These are phyloP conservation scores for Trametes versicolor DNA, from an alignment of 1,284 basidiomycete species.

Conservation along the genomic window DNA sequence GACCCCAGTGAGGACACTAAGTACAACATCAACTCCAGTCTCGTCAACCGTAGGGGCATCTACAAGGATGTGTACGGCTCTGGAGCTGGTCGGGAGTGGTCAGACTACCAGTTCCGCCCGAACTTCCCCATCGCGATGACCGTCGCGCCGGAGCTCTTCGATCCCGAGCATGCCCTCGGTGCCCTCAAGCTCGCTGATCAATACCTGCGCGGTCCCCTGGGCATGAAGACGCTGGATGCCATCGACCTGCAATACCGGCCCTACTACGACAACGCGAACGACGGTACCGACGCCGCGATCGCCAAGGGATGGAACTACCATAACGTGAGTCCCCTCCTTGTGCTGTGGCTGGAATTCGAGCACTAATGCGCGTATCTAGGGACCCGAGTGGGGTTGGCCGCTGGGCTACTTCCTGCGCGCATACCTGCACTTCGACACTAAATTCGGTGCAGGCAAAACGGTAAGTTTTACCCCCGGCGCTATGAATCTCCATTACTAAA, in stretches of 20 bases:
- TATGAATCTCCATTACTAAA: neutral
- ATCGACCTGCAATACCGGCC: constrained; percentile 88
- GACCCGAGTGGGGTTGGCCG: constrained; percentile 95
- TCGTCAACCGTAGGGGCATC: constrained; percentile 93
- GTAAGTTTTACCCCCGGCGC: constrained; percentile 54
- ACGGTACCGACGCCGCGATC: constrained; percentile 80
- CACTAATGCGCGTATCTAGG: constrained; percentile 49
- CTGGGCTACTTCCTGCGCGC: constrained; percentile 95
- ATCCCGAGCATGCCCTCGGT: constrained; percentile 79
- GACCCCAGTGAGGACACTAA: constrained; percentile 79
- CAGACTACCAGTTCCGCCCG: constrained; percentile 94
- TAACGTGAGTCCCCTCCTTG: constrained; percentile 58
- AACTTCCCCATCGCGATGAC: constrained; percentile 98
- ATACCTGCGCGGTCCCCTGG: constrained; percentile 83
- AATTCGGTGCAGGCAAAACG: constrained; percentile 66
- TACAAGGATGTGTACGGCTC: constrained; percentile 99
- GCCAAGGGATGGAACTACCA: constrained; percentile 95
- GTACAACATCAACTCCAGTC: constrained; percentile 75
- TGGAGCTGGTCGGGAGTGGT: constrained; percentile 88
- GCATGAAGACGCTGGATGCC: constrained; percentile 95
- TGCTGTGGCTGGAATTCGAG: constrained; percentile 10
- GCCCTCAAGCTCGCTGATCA: constrained; percentile 84
- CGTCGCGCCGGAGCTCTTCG: constrained; percentile 96
- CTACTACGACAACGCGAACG: constrained; percentile 92
- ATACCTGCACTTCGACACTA: constrained; percentile 86